These are phyloP conservation scores for Spinellus fusiger DNA, from an alignment of 192 early-diverging fungal genomes.

Conservation along the genomic window DNA sequence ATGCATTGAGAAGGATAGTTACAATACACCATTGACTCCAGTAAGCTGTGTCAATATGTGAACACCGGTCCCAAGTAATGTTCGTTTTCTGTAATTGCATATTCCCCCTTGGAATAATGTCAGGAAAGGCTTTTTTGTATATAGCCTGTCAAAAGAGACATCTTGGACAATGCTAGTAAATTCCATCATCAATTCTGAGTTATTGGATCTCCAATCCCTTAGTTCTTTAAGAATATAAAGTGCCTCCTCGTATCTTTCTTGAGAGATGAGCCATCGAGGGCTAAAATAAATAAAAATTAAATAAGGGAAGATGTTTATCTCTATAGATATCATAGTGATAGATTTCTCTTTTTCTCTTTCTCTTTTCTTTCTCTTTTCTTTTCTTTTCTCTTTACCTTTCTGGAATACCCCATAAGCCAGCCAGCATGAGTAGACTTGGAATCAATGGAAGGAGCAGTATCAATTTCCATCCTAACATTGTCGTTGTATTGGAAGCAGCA, in stretches of 20 bases:
- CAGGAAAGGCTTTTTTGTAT: constrained; percentile 35
- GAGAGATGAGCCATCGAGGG: constrained; percentile 78
- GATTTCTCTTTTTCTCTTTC: neutral
- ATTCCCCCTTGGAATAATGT: constrained; percentile 39
- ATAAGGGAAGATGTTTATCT: neutral
- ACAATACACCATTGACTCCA: constrained; percentile 77
- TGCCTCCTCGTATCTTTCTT: constrained; percentile 65
- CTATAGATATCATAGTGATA: neutral
- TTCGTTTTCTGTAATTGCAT: constrained; percentile 45
- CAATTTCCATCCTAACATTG: neutral
- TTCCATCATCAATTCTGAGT: constrained; percentile 53
- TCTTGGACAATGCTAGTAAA: constrained; percentile 65
- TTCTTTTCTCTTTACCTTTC: constrained; percentile 7
- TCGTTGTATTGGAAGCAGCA: constrained; percentile 1
- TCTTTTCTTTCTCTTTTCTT: neutral
- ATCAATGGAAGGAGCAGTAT: constrained; percentile 7
- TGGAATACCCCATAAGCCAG: constrained; percentile 15
- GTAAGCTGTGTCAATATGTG: constrained; percentile 65
- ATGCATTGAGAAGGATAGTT: constrained; percentile 27
- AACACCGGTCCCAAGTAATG: constrained; percentile 48
- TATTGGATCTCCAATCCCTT: constrained; percentile 49
- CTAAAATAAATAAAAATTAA: constrained; percentile 29
- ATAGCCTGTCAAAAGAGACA: constrained; percentile 35
- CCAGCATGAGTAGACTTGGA: constrained; percentile 6
- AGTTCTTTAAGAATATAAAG: constrained; percentile 60